Percentiles rank a stretch among this genome's conserved stretches.
phyloP scores from a whole-genome alignment of 345 rosid species.

The Nephelium lappaceum region DNA sequence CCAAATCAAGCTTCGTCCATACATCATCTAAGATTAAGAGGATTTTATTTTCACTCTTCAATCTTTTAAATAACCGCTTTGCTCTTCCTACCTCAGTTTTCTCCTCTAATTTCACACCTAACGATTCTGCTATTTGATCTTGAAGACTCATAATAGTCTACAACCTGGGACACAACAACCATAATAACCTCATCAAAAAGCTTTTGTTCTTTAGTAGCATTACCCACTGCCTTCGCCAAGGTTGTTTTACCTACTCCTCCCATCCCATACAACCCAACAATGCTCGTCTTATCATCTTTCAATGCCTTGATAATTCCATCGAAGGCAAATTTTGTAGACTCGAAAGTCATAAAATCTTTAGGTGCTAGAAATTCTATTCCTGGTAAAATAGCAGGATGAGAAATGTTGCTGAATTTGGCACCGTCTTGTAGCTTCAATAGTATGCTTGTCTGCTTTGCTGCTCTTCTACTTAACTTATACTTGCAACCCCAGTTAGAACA shows the following conservation, averaged over 20 bases:
- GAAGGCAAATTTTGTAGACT: neutral
- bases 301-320: neutral
- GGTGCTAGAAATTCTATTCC: neutral
- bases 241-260: slow-evolving; percentile 29
- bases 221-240: slow-evolving; percentile 15
- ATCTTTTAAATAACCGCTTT: neutral
- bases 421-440: neutral
- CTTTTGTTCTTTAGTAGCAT: neutral
- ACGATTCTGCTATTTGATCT: neutral
- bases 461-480: neutral
- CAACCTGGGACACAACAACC: neutral
- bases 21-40: slow-evolving; percentile 32
- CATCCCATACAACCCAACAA: slow-evolving; percentile 17
- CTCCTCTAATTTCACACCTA: neutral
- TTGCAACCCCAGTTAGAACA: neutral
- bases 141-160: slow-evolving; percentile 5
- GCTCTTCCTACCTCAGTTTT: slow-evolving; percentile 7
- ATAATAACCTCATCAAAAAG: slow-evolving; percentile 2
- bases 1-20: slow-evolving; percentile 18
- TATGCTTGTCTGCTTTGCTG: neutral
- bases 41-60: slow-evolving; percentile 9
- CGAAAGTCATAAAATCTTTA: neutral
- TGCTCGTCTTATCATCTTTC: neutral
- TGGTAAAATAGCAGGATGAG: neutral
- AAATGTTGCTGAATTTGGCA: neutral